Evolutionary conservation across 305 asterid genomes (phyloP).

Genomic region (Fraxinus angustifolia): DNA sequence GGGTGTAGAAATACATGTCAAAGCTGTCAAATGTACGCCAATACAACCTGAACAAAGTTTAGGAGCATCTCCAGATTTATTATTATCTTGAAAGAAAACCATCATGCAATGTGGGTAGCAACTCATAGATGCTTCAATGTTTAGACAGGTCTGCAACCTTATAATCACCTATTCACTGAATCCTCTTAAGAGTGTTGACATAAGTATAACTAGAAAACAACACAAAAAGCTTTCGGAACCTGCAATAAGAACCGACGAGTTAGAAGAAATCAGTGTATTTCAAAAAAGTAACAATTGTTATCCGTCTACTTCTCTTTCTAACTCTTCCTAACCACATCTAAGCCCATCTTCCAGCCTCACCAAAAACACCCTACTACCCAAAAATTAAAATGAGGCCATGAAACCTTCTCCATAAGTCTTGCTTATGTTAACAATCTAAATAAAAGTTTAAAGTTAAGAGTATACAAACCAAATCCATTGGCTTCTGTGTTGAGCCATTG

Average conservation of each 20-base stretch:
- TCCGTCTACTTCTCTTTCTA: neutral
- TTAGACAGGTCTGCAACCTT: no score
- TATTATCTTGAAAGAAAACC: no score
- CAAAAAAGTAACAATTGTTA: neutral
- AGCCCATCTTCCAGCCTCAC: neutral
- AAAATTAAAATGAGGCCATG: neutral
- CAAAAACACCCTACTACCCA: neutral
- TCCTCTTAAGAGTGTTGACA: conserved; percentile 63
- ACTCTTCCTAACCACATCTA: neutral
- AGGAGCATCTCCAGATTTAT: neutral
- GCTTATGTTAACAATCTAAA: neutral
- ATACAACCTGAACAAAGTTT: neutral
- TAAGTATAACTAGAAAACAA: conserved; percentile 75
- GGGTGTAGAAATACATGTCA: neutral
- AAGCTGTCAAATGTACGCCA: neutral
- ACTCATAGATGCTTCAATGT: neutral
- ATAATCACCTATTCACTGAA: conserved; percentile 24
- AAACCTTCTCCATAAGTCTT: neutral
- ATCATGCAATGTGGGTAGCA: no score
- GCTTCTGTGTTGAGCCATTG: conserved; percentile 84
- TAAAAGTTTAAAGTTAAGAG: no score
- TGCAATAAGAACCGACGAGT: conserved; percentile 31
- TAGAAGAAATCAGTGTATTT: neutral
- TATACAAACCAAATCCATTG: conserved; percentile 79
- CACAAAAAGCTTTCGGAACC: conserved; percentile 86